These are phyloP conservation scores for Magnolia sinica DNA, from an alignment of 164 flowering plant species.

Conservation along the genomic window DNA sequence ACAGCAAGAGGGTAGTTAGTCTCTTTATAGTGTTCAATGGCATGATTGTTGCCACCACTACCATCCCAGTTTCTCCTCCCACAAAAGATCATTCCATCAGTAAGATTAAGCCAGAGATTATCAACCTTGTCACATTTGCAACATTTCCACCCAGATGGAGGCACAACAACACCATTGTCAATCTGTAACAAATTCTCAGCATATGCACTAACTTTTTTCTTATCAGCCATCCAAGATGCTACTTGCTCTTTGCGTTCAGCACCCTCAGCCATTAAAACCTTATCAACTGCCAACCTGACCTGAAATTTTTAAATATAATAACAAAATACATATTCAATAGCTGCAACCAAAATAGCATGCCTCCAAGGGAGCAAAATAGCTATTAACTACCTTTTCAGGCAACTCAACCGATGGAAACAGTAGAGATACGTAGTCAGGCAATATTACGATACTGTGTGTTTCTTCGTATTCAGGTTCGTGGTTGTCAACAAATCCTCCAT, in stretches of 20 bases:
- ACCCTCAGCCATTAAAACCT: constrained; percentile 70
- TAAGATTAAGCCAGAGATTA: constrained; percentile 91
- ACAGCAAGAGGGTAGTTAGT: constrained; percentile 89
- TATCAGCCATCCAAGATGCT: constrained; percentile 86
- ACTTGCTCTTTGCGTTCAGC: constrained; percentile 86
- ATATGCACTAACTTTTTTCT: constrained; percentile 65
- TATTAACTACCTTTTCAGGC: constrained; percentile 74
- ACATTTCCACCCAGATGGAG: constrained; percentile 96
- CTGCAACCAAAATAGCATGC: constrained; percentile 1
- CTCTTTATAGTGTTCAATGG: constrained; percentile 73
- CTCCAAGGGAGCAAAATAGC: neutral
- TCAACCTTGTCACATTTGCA: constrained; percentile 85
- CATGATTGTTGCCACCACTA: constrained; percentile 96
- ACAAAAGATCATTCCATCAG: constrained; percentile 97
- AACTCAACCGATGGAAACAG: constrained; percentile 92
- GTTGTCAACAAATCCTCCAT: constrained; percentile 85
- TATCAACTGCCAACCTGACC: constrained; percentile 93
- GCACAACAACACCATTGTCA: constrained; percentile 65
- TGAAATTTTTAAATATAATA: constrained; percentile 18
- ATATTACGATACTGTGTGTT: constrained; percentile 52
- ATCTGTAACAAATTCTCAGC: constrained; percentile 70
- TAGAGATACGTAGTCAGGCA: constrained; percentile 70
- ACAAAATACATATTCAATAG: neutral
- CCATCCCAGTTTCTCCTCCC: constrained; percentile 97
- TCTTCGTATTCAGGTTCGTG: constrained; percentile 80